Percentiles rank a stretch among this genome's conserved stretches.
These are phyloP conservation scores for Chalaropsis thielavioides DNA, from an alignment of 2,329 filamentous ascomycete genomes.

Conservation along the genomic window DNA sequence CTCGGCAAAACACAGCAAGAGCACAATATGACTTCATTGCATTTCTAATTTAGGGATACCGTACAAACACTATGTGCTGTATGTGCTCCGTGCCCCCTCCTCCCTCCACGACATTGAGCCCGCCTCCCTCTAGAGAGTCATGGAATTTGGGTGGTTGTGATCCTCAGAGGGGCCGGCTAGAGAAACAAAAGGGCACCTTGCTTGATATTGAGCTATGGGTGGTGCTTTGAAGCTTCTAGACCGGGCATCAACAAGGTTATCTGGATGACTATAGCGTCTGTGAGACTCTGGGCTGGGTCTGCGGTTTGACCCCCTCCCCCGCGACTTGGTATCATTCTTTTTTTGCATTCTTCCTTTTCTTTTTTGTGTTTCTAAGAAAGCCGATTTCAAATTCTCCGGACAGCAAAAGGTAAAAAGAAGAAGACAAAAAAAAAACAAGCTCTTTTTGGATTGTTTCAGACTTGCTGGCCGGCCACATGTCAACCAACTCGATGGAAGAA, in stretches of 20 bases:
- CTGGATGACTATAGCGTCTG: not conserved
- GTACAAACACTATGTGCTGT: not conserved
- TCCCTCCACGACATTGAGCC: not conserved
- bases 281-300: not conserved
- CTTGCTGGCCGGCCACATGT: not conserved
- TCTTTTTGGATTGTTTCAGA: constrained; percentile 2
- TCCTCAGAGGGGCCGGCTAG: not conserved
- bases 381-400: constrained; percentile 3
- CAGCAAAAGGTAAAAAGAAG: no score
- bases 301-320: not conserved
- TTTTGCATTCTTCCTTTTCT: not conserved
- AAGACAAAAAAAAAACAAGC: not conserved
- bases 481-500: not conserved
- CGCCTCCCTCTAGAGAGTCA: not conserved
- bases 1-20: not conserved
- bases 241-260: not conserved
- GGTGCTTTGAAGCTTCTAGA: not conserved
- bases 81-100: constrained; percentile 2
- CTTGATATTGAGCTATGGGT: not conserved
- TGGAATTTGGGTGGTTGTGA: not conserved
- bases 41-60: not conserved
- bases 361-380: not conserved
- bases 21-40: not conserved
- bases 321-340: not conserved
- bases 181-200: not conserved